Base-by-base conservation (phyloP, 2,329 filamentous ascomycete genomes). In the Verticillium zaregamsianum region DNA sequence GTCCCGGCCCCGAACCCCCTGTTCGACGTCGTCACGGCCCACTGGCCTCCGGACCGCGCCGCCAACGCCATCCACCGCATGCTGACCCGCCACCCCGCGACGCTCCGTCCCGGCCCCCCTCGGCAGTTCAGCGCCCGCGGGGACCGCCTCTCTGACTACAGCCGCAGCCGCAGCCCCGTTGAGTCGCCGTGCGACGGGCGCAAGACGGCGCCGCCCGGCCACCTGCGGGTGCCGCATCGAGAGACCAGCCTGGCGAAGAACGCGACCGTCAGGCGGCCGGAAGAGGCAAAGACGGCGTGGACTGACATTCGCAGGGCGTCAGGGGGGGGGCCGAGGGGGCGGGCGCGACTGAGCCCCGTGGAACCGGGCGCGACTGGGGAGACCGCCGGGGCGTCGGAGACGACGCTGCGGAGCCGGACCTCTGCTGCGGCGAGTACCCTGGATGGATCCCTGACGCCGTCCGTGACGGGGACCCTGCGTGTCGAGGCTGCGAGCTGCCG, bases 21-120 rank as follows among this genome's bases (percentile, higher is more conserved):
- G 2, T 73, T 79, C 25, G 71, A 74, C 9, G 75, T 84, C 52
- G 75, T 84, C 25, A 74, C 79, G 55, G 55, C 58, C 7, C 54
- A 55, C 25, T 74, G 76, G 23, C 77, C 54, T 9, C 65, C 72
- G 3, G 68, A 74, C 14, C 79, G 77, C 6, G 81, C 81, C 4
- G 71, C 70, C 17, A 72, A 79, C 52, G 74, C 78, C 61, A 77
- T 82, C 66, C 70, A 73, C 49, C 73, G 67, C 54, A 72, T 76
- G n/a, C 60, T 67, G 14, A 57, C 61, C 35, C 59, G 60, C 33
- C 64, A 62, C 25, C 58, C 59, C 12, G 64, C 57, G 12, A 11
- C 11, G 15, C 54, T 1, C 8, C 12, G 12, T 12, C 11, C 25
- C 25, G n/a, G 12, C 20, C n/a, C 8, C 9, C 45, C 1, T 11